A percentile compares a stretch with the other conserved stretches of the same genome.
These are phyloP conservation scores for Magnusiomyces magnusii DNA, from an alignment of 1,139 yeast species.

Conservation along the genomic window DNA sequence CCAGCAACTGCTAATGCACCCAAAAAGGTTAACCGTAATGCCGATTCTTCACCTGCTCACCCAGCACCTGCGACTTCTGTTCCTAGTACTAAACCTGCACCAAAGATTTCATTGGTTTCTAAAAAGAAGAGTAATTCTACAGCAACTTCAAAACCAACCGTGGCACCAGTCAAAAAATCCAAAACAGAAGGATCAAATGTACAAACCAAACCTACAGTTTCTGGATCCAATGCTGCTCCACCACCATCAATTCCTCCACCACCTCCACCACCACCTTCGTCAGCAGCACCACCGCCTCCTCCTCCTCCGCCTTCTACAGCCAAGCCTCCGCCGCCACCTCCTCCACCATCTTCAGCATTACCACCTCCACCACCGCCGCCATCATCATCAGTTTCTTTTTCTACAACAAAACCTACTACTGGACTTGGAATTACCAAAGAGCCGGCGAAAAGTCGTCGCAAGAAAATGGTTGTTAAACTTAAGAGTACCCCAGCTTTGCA, in stretches of 20 bases:
- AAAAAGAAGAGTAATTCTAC: background rate
- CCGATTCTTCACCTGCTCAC: background rate
- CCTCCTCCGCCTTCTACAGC: background rate
- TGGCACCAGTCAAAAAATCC: background rate
- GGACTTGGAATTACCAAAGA: background rate
- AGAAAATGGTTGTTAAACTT: conserved; percentile 3
- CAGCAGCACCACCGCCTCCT: background rate
- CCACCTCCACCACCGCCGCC: background rate
- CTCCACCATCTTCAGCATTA: background rate
- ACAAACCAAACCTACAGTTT: background rate
- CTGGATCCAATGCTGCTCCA: background rate
- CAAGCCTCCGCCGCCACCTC: background rate
- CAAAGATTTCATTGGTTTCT: conserved; percentile 1
- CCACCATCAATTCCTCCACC: background rate
- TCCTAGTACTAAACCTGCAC: background rate
- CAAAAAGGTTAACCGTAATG: background rate
- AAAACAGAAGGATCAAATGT: background rate
- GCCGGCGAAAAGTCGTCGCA: background rate
- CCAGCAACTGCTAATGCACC: background rate
- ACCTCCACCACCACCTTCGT: background rate
- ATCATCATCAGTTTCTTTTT: background rate
- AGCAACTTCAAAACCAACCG: background rate
- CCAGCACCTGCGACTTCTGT: background rate
- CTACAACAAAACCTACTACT: background rate
- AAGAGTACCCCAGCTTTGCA: background rate